Base-by-base conservation (phyloP, 768 basidiomycete species). In the Russula lepida region DNA sequence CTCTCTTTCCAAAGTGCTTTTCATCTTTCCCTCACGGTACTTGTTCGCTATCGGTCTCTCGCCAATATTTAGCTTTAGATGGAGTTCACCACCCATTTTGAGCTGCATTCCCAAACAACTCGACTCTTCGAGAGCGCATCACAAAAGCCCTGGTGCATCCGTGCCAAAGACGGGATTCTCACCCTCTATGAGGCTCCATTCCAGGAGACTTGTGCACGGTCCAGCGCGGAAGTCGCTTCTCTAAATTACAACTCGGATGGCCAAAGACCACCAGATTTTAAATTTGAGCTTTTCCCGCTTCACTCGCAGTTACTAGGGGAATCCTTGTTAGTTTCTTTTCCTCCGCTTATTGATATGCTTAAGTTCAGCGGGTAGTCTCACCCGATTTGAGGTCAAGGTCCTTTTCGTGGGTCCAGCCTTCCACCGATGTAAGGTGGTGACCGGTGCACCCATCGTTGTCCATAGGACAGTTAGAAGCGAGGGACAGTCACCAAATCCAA, bases 291-390 rank as follows among this genome's bases (percentile, higher is more conserved):
- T 75, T 81, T 87, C 84, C 85, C 82, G 76, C 82, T 87, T 86
- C 85, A 84, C 85, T 86, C 82, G 83, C 85, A 83, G 85, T 84
- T 86, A 86, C 85, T 86, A 84, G 79, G 84, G 85, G 83, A 87
- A 86, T 86, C 85, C 85, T 85, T 81, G 85, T 87, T 87, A 85
- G 84, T 88, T 88, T 86, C 86, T 88, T 88, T 86, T 86, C 85
- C 85, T 86, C 84, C 81, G 81, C 85, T 88, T 85, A 86, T 85
- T 87, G 83, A 86, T 86, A 85, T 86, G 84, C 85, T 86, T 85
- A 86, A 86, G 83, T 86, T 85, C 83, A 84, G 84, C 80, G 82
- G 84, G 85, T 86, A 85, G 78, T 84, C 84, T 83, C 83, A 80
- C 83, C 82, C 83, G 84, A 85, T 85, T 81, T 84, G 84, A 86